Conservation (phyloP, 2,329 filamentous ascomycete species). For the Trichoderma simmonsii region DNA sequence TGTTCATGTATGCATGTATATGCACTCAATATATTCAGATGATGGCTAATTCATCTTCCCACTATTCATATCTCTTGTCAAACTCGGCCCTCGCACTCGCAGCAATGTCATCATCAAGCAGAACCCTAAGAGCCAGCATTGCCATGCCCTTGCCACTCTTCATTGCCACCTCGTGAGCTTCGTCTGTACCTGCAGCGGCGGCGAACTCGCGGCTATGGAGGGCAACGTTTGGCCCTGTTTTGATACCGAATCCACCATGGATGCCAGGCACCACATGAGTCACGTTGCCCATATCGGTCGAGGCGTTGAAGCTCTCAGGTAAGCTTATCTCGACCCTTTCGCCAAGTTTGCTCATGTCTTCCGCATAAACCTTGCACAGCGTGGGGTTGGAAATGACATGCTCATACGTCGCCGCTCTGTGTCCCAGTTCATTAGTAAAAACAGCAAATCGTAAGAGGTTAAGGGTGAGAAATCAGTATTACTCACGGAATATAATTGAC, state of each 20-base stretch:
- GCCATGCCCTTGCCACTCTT: conserved; percentile 46
- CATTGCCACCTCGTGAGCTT: conserved; percentile 39
- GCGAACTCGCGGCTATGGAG: conserved; percentile 43
- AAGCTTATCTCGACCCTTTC: conserved; percentile 35
- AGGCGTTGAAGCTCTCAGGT: conserved; percentile 38
- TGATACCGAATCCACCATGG: conserved; percentile 47
- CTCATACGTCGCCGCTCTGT: conserved; percentile 39
- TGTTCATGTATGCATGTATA: neutral
- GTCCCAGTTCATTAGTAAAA: neutral
- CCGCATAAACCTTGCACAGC: conserved; percentile 42
- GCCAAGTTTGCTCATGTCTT: conserved; percentile 42
- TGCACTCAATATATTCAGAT: no score
- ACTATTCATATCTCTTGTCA: conserved; percentile 14
- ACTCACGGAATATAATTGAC: conserved; percentile 36
- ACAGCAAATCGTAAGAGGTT: neutral
- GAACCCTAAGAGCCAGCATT: conserved; percentile 32
- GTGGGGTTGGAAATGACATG: conserved; percentile 45
- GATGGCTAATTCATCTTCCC: neutral
- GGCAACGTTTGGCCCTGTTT: conserved; percentile 34
- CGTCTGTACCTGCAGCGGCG: conserved; percentile 40
- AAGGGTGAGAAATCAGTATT: neutral
- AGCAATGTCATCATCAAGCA: conserved; percentile 25
- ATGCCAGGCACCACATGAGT: conserved; percentile 45
- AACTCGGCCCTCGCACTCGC: conserved; percentile 23
- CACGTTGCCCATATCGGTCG: conserved; percentile 53